Conservation (phyloP, 345 rosid species). For the Citropsis articulata region DNA sequence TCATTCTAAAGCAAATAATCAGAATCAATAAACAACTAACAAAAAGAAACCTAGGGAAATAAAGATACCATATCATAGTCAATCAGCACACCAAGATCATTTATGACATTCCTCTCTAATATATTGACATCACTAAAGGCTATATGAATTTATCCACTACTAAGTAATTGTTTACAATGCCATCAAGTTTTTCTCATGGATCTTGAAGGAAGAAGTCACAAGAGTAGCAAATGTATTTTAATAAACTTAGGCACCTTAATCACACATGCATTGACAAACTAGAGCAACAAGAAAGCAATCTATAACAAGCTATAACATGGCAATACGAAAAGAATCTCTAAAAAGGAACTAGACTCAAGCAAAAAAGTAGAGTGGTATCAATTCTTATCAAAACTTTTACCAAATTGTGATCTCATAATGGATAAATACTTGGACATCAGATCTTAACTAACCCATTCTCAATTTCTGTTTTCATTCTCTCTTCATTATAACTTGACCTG, state of each 20-base stretch:
- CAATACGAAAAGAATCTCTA: not conserved
- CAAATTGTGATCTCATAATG: too few species aligned
- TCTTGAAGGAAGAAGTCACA: not conserved
- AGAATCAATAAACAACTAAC: slow-evolving; percentile 2
- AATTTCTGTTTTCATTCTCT: too few species aligned
- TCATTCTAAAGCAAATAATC: not conserved
- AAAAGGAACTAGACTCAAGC: not conserved
- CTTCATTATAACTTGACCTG: too few species aligned
- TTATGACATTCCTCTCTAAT: not conserved
- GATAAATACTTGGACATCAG: too few species aligned
- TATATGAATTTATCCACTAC: not conserved
- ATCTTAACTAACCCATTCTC: too few species aligned
- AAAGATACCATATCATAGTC: not conserved
- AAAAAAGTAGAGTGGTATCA: too few species aligned
- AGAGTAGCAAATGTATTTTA: not conserved
- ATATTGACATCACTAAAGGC: not conserved
- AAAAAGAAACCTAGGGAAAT: not conserved
- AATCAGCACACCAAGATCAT: not conserved
- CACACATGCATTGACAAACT: too few species aligned
- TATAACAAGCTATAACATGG: not conserved
- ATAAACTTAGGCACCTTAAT: not conserved
- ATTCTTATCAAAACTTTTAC: too few species aligned
- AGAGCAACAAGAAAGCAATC: not conserved
- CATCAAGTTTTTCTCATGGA: not conserved
- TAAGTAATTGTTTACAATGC: too few species aligned